phyloP scores from a whole-genome alignment of 139 green algal species.

The Monoraphidium neglectum region DNA sequence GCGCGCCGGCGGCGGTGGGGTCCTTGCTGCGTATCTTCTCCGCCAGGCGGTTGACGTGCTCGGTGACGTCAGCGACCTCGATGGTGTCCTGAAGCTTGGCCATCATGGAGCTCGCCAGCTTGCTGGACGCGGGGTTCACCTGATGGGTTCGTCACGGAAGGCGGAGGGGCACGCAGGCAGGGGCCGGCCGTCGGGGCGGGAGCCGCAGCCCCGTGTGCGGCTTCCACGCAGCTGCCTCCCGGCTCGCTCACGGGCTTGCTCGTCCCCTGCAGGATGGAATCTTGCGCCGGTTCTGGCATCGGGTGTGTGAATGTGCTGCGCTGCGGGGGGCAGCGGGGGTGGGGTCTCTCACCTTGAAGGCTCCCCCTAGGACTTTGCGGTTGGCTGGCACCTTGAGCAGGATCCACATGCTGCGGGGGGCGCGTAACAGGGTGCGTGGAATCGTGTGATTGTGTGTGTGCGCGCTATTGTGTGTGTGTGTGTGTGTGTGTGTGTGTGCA shows the following conservation, averaged over 20 bases:
- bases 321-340: too few relatives aligned
- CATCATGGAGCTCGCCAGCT: constrained; percentile 48
- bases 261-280: too few relatives aligned
- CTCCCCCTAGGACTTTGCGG: constrained; percentile 45
- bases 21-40: neutral
- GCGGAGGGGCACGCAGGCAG: neutral
- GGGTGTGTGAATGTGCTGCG: too few relatives aligned
- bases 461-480: too few relatives aligned
- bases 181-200: too few relatives aligned
- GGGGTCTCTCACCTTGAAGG: constrained; percentile 40
- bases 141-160: neutral
- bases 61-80: constrained; percentile 61
- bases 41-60: constrained; percentile 27
- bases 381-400: constrained; percentile 68
- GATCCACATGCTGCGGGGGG: constrained; percentile 73
- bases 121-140: constrained; percentile 21
- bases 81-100: constrained; percentile 72
- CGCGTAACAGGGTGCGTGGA: neutral
- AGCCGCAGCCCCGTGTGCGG: too few relatives aligned
- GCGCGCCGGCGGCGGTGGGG: too few relatives aligned
- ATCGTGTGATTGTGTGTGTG: too few relatives aligned
- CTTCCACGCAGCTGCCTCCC: too few relatives aligned
- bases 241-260: too few relatives aligned
- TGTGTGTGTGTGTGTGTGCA: too few relatives aligned
- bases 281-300: too few relatives aligned